Percentiles rank a stretch among this genome's conserved stretches.
Evolutionary conservation across 306 rosid genomes (phyloP).

Genomic region (Rosa persica): DNA sequence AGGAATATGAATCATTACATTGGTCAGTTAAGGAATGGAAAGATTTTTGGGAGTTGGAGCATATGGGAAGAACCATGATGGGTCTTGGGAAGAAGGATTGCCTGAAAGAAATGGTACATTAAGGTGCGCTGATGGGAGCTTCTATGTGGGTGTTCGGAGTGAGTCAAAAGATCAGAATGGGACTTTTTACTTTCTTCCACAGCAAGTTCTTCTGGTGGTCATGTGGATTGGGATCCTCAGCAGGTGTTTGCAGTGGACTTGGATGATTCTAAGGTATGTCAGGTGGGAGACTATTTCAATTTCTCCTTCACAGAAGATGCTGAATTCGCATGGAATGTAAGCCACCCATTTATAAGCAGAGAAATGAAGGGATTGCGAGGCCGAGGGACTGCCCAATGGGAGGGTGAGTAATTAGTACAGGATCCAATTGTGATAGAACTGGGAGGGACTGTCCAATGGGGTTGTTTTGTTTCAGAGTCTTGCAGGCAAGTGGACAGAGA

Average conservation of each 20-base stretch:
- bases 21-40: constrained; percentile 72
- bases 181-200: constrained; percentile 44
- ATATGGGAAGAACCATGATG: constrained; percentile 71
- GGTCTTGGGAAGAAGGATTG: constrained; percentile 72
- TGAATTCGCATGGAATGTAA: constrained; percentile 35
- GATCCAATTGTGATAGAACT: constrained; percentile 20
- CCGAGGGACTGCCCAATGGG: constrained; percentile 43
- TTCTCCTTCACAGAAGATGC: constrained; percentile 72
- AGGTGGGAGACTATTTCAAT: constrained; percentile 48
- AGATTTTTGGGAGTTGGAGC: constrained; percentile 61
- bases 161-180: constrained; percentile 50
- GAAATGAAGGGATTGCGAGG: constrained; percentile 33
- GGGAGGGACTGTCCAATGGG: not conserved
- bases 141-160: constrained; percentile 72
- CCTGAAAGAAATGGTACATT: constrained; percentile 83
- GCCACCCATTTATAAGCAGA: constrained; percentile 23
- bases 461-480: constrained; percentile 68
- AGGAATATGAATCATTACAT: constrained; percentile 62
- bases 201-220: constrained; percentile 24
- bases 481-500: constrained; percentile 89
- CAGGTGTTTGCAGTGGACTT: constrained; percentile 44
- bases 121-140: constrained; percentile 61
- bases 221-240: constrained; percentile 60
- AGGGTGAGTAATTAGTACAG: constrained; percentile 49
- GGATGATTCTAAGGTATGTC: constrained; percentile 43